These are phyloP conservation scores for Scheffersomyces lignicola DNA, from an alignment of 1,139 yeast genomes.

Conservation along the genomic window DNA sequence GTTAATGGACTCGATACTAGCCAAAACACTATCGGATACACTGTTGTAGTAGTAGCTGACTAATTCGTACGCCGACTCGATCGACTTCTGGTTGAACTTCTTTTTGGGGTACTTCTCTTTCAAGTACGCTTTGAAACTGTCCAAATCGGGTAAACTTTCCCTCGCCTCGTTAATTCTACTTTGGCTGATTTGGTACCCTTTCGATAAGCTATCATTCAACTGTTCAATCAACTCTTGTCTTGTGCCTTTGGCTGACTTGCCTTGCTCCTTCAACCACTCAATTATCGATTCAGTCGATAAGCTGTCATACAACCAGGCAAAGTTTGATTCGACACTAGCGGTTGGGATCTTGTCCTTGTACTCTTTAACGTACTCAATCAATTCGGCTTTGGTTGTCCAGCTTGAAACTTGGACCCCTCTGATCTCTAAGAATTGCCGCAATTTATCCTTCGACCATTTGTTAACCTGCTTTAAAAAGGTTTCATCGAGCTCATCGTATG, in stretches of 20 bases:
- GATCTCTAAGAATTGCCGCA: constrained; percentile 51
- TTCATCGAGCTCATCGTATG: constrained; percentile 38
- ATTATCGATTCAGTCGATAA: constrained; percentile 22
- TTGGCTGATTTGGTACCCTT: neutral
- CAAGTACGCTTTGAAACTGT: constrained; percentile 17
- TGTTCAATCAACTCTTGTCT: constrained; percentile 22
- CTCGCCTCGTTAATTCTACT: neutral
- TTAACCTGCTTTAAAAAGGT: constrained; percentile 48
- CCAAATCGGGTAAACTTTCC: constrained; percentile 13
- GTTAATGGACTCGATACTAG: constrained; percentile 13
- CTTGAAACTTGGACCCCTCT: constrained; percentile 51
- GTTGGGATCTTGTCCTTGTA: constrained; percentile 43
- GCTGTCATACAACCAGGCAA: constrained; percentile 22
- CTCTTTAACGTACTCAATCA: constrained; percentile 47
- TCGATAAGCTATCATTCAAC: constrained; percentile 8
- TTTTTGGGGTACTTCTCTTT: constrained; percentile 7
- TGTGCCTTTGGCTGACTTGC: constrained; percentile 24
- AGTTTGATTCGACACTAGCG: constrained; percentile 19
- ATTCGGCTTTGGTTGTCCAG: constrained; percentile 45
- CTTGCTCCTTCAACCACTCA: constrained; percentile 25
- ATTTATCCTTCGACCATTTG: constrained; percentile 48
- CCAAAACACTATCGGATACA: constrained; percentile 25
- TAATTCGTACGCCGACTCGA: constrained; percentile 20
- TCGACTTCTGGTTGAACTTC: constrained; percentile 10
- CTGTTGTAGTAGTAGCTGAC: constrained; percentile 43